Base-by-base conservation (phyloP, 148 eudicot species). In the Amaranthus cruentus region DNA sequence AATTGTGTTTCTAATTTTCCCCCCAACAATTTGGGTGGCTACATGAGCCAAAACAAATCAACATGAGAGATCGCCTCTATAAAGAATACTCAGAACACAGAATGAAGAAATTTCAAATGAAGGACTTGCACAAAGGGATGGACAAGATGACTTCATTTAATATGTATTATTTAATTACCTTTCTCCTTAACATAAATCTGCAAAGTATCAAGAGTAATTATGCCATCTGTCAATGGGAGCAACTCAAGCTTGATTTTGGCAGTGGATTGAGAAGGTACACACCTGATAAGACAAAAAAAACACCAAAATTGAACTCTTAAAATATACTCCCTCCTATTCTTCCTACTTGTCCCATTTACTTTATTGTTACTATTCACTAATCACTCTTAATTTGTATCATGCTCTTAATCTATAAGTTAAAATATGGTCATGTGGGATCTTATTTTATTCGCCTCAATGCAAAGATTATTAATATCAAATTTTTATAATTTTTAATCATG, bases 201-300 rank as follows among this genome's bases (percentile, higher is more conserved):
- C 76, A 95, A 83, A 69, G 96, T 91, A 82, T 95, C 97, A 69
- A 95, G 96, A 13, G 92, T 87, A 75, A 95, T 95, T 77, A 95
- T 90, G 77, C 98, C 98, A 84, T 95, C 98, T 6, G 93, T 95
- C 85, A 95, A 68, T 46, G 97, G 98, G 10, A 95, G 91, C 63
- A 95, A 81, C 85, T 92, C 92, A 75, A 95, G 99, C 87, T 95
- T 95, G 83, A 95, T 84, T 47, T 90, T 95, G 54, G 96, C 88
- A 3, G 92, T 88, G 68, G 96, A 95, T 69, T 89, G 93, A 71
- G 96, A 79, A 76, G 97, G 99, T 77, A 95, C 90, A 74, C 90
- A 91, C 79, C 99, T 95, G 87, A 75, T 55, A 74, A 73, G 77
- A 74, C 44, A 69, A 78, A 74, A 55, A 42, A 42, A 57, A 76